phyloP scores from a whole-genome alignment of 192 early-diverging fungal species.

The Thamnidium elegans region DNA sequence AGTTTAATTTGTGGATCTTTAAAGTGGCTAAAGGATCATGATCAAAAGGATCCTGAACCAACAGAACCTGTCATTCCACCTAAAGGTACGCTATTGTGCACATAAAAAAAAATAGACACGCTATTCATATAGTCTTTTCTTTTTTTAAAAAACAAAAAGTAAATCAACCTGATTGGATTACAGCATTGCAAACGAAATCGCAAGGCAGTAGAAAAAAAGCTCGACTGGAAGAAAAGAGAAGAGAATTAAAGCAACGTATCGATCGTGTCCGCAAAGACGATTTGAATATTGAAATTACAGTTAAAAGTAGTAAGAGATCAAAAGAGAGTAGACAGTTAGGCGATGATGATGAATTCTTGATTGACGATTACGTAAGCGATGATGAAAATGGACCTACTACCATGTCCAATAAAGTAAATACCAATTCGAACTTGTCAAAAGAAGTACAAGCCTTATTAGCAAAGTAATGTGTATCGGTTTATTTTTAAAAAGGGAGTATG shows the following conservation, averaged over 20 bases:
- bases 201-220: constrained; percentile 11
- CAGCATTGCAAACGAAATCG: constrained; percentile 19
- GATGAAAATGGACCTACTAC: constrained; percentile 36
- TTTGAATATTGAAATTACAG: constrained; percentile 5
- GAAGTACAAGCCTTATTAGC: constrained; percentile 54
- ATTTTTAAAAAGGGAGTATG: neutral
- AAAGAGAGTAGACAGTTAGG: neutral
- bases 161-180: constrained; percentile 49
- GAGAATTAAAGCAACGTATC: constrained; percentile 38
- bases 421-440: constrained; percentile 44
- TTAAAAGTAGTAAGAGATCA: constrained; percentile 19
- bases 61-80: neutral
- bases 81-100: neutral
- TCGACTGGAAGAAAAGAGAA: constrained; percentile 2
- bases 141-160: neutral
- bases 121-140: neutral
- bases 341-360: constrained; percentile 41
- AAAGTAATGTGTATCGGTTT: constrained; percentile 24
- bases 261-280: constrained; percentile 18
- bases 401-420: constrained; percentile 10
- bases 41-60: constrained; percentile 1
- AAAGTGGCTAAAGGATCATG: constrained; percentile 72
- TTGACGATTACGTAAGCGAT: constrained; percentile 62
- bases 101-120: neutral
- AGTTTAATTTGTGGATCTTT: constrained; percentile 83